Percentiles rank a stretch among this genome's conserved stretches.
Evolutionary conservation across 495 filamentous ascomycete genomes (phyloP).

Genomic region (Aspergillus asperescens): DNA sequence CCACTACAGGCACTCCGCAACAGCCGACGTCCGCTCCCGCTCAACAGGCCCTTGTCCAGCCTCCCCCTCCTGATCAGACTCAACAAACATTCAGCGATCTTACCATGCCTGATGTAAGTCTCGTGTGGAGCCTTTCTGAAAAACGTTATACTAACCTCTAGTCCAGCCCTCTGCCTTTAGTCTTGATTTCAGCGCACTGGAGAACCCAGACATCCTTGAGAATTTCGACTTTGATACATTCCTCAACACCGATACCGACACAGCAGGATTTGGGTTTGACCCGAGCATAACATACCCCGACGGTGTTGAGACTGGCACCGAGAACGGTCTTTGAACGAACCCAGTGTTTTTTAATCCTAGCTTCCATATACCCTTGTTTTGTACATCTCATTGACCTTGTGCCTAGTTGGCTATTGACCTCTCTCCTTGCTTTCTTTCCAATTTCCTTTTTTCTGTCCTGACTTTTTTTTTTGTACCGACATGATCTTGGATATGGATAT

Average conservation of each 20-base stretch:
- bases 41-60: slow-evolving; percentile 39
- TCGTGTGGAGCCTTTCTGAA: slow-evolving; percentile 22
- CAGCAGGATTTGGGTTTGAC: slow-evolving; percentile 50
- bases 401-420: slow-evolving; percentile 21
- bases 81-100: slow-evolving; percentile 36
- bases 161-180: slow-evolving; percentile 36
- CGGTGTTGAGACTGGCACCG: slow-evolving; percentile 49
- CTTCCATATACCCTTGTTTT: slow-evolving; percentile 45
- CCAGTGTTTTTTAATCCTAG: slow-evolving; percentile 36
- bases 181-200: slow-evolving; percentile 58
- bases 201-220: slow-evolving; percentile 68
- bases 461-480: slow-evolving; percentile 16
- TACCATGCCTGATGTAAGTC: slow-evolving; percentile 39
- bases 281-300: slow-evolving; percentile 42
- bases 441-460: slow-evolving; percentile 12
- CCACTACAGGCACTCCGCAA: slow-evolving; percentile 37
- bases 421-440: slow-evolving; percentile 20
- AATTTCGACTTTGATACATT: slow-evolving; percentile 97
- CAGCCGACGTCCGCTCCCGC: slow-evolving; percentile 41
- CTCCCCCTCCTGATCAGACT: slow-evolving; percentile 42
- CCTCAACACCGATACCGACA: slow-evolving; percentile 59
- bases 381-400: slow-evolving; percentile 26
- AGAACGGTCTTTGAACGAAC: slow-evolving; percentile 42
- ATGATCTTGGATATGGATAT: slow-evolving; percentile 29
- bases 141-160: slow-evolving; percentile 14